Percentiles rank a stretch among this genome's conserved stretches.
phyloP scores from a whole-genome alignment of 2,329 filamentous ascomycete genomes.

The Aspergillus sp. region DNA sequence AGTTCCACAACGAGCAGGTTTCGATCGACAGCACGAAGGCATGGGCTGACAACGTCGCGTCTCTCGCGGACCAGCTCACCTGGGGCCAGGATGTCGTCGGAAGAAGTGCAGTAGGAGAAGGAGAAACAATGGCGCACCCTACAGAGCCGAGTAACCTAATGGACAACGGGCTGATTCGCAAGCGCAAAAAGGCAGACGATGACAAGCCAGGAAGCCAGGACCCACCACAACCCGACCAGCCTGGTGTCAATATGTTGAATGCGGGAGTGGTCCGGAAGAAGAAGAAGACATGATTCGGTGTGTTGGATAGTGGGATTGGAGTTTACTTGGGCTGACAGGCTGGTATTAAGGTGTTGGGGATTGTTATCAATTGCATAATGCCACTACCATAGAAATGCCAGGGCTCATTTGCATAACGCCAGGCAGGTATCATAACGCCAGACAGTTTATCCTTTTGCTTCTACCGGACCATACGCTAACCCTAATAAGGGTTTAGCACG shows the following conservation, averaged over 20 bases:
- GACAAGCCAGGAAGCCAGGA: conserved; percentile 4
- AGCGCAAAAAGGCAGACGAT: conserved; percentile 26
- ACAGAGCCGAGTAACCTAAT: conserved; percentile 17
- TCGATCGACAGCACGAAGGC: conserved; percentile 31
- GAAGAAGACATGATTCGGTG: conserved; percentile 25
- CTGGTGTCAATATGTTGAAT: conserved; percentile 30
- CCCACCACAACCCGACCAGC: conserved; percentile 5
- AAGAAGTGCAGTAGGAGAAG: conserved; percentile 11
- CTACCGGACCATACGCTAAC: not conserved
- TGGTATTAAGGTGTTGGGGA: too few relatives aligned
- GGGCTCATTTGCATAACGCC: conserved; percentile 8
- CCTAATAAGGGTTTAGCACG: not conserved
- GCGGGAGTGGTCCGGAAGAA: conserved; percentile 31
- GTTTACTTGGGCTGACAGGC: too few relatives aligned
- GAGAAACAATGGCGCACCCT: conserved; percentile 7
- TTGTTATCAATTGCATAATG: too few relatives aligned
- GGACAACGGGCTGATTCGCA: conserved; percentile 24
- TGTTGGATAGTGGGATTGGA: too few relatives aligned
- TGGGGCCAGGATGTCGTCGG: conserved; percentile 30
- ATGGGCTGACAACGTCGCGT: conserved; percentile 35
- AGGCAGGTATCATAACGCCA: conserved; percentile 13
- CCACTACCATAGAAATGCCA: too few relatives aligned
- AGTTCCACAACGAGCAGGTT: conserved; percentile 32
- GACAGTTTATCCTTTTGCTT: conserved; percentile 3
- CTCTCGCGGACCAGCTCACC: conserved; percentile 25